phyloP scores from a whole-genome alignment of 345 rosid species.

The Cardamine resedifolia region DNA sequence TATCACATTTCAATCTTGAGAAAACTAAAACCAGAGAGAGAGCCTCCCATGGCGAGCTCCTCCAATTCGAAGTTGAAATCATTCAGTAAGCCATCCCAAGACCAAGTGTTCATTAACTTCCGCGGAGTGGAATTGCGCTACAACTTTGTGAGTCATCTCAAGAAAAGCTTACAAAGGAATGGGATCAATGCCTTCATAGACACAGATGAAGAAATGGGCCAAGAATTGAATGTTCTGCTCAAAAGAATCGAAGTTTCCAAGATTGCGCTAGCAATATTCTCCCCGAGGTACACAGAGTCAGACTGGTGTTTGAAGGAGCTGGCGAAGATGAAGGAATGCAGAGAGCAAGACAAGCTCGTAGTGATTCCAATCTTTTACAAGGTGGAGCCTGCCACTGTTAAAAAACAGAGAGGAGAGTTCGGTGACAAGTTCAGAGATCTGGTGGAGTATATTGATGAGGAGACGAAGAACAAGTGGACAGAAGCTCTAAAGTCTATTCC shows the following conservation, averaged over 20 bases:
- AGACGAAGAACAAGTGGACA: background rate
- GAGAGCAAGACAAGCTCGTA: background rate
- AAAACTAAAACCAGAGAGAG: too few relatives aligned
- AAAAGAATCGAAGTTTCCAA: background rate
- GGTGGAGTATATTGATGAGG: background rate
- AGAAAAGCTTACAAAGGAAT: background rate
- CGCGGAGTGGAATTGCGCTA: background rate
- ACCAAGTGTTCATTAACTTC: slow-evolving; percentile 22
- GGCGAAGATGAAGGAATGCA: background rate
- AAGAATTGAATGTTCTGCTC: background rate
- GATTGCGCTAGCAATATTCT: background rate
- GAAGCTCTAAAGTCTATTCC: slow-evolving; percentile 4
- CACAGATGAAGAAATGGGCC: too few relatives aligned
- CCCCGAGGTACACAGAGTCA: slow-evolving; percentile 11
- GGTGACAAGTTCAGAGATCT: slow-evolving; percentile 4
- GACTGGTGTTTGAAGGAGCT: slow-evolving; percentile 8
- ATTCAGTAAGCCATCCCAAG: too few relatives aligned
- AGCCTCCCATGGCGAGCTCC: too few relatives aligned
- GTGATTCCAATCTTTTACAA: slow-evolving; percentile 13
- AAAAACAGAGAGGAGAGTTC: background rate
- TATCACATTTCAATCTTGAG: too few relatives aligned
- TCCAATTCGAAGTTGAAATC: too few relatives aligned
- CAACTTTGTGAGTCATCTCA: background rate
- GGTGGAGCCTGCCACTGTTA: background rate
- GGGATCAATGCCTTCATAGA: slow-evolving; percentile 4